Evolutionary conservation across 1,284 basidiomycete species (phyloP).

Genomic region (Moesziomyces sp.): DNA sequence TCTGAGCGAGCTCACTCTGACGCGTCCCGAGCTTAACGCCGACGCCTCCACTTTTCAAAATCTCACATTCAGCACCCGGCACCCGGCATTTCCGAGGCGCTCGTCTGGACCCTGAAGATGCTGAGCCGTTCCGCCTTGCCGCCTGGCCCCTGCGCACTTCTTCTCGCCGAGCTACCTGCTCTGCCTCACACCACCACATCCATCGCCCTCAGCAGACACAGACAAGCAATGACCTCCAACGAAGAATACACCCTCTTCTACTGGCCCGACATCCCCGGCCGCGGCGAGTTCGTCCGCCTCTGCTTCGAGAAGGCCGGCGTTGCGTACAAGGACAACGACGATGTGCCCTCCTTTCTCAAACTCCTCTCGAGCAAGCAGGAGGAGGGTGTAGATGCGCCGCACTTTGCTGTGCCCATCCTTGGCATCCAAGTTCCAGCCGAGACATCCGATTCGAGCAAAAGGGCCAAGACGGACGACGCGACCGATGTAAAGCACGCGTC

Average conservation of each 20-base stretch:
- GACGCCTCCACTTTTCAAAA: conserved; percentile 13
- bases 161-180: no score
- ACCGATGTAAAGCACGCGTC: conserved; percentile 2
- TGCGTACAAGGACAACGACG: conserved; percentile 68
- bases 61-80: not conserved
- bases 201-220: no score
- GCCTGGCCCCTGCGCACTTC: no score
- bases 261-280: conserved; percentile 69
- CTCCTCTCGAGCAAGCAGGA: conserved; percentile 24
- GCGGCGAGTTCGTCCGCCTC: conserved; percentile 72
- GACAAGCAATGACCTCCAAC: conserved; percentile 10
- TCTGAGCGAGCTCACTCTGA: not conserved
- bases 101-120: no score
- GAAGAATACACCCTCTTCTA: conserved; percentile 45
- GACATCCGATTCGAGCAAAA: conserved; percentile 1
- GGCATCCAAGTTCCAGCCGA: conserved; percentile 10
- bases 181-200: no score
- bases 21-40: conserved; percentile 9
- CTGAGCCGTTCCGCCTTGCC: no score
- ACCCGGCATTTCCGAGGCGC: no score
- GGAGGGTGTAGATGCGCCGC: conserved; percentile 22
- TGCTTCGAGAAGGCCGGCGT: conserved; percentile 70
- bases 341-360: conserved; percentile 26
- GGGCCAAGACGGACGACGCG: not conserved
- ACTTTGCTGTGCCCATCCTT: conserved; percentile 68